Percentiles rank a stretch among this genome's conserved stretches.
phyloP scores from a whole-genome alignment of 2,329 filamentous ascomycete genomes.

The Alternaria infectoria region DNA sequence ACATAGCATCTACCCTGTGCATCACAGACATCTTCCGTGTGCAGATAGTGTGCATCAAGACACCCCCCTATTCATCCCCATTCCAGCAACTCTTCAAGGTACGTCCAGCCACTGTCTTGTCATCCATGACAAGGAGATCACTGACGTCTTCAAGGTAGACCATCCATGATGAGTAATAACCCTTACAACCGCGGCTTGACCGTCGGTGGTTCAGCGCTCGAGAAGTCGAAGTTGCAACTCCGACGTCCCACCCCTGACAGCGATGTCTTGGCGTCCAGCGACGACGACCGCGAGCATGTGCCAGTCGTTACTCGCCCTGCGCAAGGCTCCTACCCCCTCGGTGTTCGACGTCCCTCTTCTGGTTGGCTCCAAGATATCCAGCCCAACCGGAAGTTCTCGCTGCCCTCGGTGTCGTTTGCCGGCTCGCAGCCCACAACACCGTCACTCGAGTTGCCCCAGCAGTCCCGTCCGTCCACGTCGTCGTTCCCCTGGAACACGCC shows the following conservation, averaged over 20 bases:
- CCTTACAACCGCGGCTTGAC: slow-evolving; percentile 39
- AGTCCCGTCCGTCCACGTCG: slow-evolving; percentile 48
- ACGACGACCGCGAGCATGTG: slow-evolving; percentile 78
- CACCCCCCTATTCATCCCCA: not conserved
- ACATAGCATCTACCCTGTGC: slow-evolving; percentile 12
- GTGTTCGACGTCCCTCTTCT: slow-evolving; percentile 38
- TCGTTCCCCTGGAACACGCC: slow-evolving; percentile 54
- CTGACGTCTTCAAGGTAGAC: slow-evolving; percentile 15
- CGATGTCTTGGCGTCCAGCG: slow-evolving; percentile 89
- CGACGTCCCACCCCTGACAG: slow-evolving; percentile 91
- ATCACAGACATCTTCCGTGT: slow-evolving; percentile 13
- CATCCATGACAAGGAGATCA: not conserved
- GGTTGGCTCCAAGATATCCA: slow-evolving; percentile 86
- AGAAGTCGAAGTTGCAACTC: slow-evolving; percentile 72
- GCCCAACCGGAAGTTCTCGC: slow-evolving; percentile 71
- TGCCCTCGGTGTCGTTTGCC: slow-evolving; percentile 72
- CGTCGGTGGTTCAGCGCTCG: slow-evolving; percentile 48
- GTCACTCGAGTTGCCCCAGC: slow-evolving; percentile 64
- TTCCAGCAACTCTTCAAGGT: slow-evolving; percentile 20
- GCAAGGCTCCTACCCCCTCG: slow-evolving; percentile 28
- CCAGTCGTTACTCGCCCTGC: slow-evolving; percentile 28
- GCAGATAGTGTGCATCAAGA: slow-evolving; percentile 13
- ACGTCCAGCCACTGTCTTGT: not conserved
- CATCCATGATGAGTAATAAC: slow-evolving; percentile 33
- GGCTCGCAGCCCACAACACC: slow-evolving; percentile 83